Base-by-base conservation (phyloP, 192 early-diverging fungal genomes). In the Rhizoclosmatium globosum region DNA sequence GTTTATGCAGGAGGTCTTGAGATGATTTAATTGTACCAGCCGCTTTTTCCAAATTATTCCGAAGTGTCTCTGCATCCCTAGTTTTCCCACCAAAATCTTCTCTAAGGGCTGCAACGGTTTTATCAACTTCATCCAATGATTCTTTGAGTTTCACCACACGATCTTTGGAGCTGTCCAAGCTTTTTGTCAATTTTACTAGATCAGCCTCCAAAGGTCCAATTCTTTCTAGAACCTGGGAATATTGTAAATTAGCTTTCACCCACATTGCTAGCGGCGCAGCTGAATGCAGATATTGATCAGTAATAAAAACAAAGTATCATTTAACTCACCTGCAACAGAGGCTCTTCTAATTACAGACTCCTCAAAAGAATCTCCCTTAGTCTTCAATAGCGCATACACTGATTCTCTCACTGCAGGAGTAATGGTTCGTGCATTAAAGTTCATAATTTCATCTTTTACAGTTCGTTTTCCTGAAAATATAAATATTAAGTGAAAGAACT, bases 361-460 rank as follows among this genome's bases (percentile, higher is more conserved):
- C 48, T 91, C 87, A 69, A 91, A 91, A 2, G 90, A 91, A 53
- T 89, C 87, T 48, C 79, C 76, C 53, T 91, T 91, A 74, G 91
- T 75, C 45, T 68, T 61, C 38, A 91, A 65, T 1, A 91, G 76
- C 60, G 85, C 82, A 47, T 71, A 62, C 21, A 91, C 90, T 3
- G 90, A 86, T 11, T 85, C 85, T 58, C 89, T 65, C 9, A 85
- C 81, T 43, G 76, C 67, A 45, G 74, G 76, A 4, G 80, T 85
- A 57, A 91, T 88, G 31, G 72, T 87, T 39, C 85, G 74, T 19
- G 88, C 89, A 60, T 91, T 82, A 71, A 91, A 91, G 77, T 89
- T 90, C 81, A 91, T 83, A 68, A 90, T 90, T 80, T 91, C 90
- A 38, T 91, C 90, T 64, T 91, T 91, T 7, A 91, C 81, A 0